Evolutionary conservation across 805 yeast genomes (phyloP), one percentile per base, ranked within the genome.

Genomic region (Nakazawaea holstii): DNA sequence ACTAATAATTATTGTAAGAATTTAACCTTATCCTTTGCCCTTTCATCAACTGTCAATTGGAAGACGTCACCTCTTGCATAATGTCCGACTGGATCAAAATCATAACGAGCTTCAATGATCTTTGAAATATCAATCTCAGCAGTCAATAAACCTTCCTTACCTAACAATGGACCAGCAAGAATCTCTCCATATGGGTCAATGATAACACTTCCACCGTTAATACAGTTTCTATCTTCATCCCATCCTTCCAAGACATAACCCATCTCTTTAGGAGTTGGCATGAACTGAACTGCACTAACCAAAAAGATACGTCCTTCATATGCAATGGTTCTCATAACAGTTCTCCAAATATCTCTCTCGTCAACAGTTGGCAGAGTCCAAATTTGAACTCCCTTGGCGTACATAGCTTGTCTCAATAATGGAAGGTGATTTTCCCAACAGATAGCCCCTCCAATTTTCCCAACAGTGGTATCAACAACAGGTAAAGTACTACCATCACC

Each of bases 401-500:
- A 71, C 59, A 67, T 66, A 1, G 74, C 66, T 26, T 63, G 59
- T 55, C 76, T 63, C 46, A 64, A 56, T 46, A 70, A 52, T 4
- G 76, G 76, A 55, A 69, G 62, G 54, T 62, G 65, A 54, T 71
- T 72, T 49, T 73, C 77, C 76, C 77, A 72, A 56, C 77, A 73
- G 41, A 72, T 70, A 30, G 67, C 74, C 20, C 73, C 76, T 14
- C 76, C 76, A n/a, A 71, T 49, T 41, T 59, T 59, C 17, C 73
- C 72, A 5, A 57, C 66, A 2, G 57, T 49, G 17, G 65, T 54
- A 15, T 70, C 65, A 29, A 67, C 64, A 9, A 66, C 68, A 4
- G 67, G 64, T 41, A 73, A 52, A 2, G 74, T 70, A 4, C 74
- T 68, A 3, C 77, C 77, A 47, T 72, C 76, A 33, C 77, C 77